Percentiles rank a stretch among this genome's conserved stretches.
Conservation (phyloP, 139 green algal genomes). For the Desmodesmus armatus region DNA sequence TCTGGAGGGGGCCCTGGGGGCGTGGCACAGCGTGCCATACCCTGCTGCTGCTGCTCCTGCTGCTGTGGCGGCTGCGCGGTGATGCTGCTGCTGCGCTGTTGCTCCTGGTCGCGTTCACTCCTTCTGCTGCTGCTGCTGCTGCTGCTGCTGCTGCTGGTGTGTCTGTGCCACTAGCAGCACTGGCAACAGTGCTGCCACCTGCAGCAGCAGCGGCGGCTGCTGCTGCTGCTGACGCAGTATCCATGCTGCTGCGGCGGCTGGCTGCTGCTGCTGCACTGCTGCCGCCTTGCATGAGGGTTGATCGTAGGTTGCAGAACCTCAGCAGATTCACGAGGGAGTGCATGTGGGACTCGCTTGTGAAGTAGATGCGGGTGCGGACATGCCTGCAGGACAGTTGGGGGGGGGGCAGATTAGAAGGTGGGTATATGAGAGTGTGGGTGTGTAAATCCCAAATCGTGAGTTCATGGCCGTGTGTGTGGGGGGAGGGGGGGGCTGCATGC, state of each 20-base stretch:
- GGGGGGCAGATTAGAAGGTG: too few relatives aligned
- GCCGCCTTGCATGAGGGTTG: background rate
- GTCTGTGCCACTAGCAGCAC: background rate
- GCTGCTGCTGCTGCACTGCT: conserved; percentile 23
- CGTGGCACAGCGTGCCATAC: background rate
- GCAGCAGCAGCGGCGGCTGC: background rate
- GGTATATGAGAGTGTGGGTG: too few relatives aligned
- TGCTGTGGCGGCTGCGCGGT: background rate
- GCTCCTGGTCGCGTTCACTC: background rate
- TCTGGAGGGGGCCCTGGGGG: background rate
- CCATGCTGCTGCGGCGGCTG: background rate
- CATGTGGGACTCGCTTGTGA: conserved; percentile 96
- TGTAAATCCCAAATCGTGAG: too few relatives aligned
- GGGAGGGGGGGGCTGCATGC: conserved; percentile 94
- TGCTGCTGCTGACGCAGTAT: background rate
- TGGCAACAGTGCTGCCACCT: background rate
- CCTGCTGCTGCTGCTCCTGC: background rate
- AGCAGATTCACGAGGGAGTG: conserved; percentile 97
- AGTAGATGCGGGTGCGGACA: conserved; percentile 98
- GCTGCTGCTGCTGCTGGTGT: conserved; percentile 13
- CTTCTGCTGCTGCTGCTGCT: conserved; percentile 7
- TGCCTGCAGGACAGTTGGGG: conserved; percentile 68
- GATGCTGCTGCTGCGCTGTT: background rate
- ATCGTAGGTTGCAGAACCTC: conserved; percentile 74
- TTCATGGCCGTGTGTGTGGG: too few relatives aligned